A percentile compares a stretch with the other conserved stretches of the same genome.
These are phyloP conservation scores for Durusdinium trenchii DNA, from an alignment of 73 alveolate species.

Conservation along the genomic window DNA sequence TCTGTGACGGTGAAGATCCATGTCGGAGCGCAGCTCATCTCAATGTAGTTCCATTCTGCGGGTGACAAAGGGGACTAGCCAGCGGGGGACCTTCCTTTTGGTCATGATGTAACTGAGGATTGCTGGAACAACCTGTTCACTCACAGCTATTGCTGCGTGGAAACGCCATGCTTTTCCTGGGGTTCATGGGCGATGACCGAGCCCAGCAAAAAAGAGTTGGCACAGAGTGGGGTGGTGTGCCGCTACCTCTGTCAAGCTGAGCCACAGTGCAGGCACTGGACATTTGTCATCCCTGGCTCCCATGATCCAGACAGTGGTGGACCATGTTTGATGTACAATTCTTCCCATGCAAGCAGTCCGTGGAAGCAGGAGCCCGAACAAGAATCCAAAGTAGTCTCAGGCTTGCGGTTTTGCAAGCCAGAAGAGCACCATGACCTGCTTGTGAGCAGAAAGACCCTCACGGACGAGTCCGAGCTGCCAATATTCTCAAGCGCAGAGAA, in stretches of 20 bases:
- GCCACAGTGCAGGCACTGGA: background rate
- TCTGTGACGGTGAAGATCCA: background rate
- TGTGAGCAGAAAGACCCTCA: background rate
- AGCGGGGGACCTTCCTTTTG: background rate
- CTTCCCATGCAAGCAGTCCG: background rate
- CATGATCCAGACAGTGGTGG: background rate
- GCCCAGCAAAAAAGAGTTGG: background rate
- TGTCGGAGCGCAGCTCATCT: background rate
- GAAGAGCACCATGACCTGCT: no score
- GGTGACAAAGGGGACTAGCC: background rate
- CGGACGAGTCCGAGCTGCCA: background rate
- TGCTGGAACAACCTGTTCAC: constrained; percentile 58
- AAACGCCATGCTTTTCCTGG: constrained; percentile 49
- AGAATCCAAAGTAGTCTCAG: background rate
- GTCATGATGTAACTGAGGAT: background rate
- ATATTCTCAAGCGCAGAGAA: background rate
- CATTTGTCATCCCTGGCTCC: constrained; percentile 16
- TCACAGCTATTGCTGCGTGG: constrained; percentile 66
- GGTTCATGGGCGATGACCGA: background rate
- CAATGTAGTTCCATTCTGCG: background rate
- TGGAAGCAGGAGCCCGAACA: background rate
- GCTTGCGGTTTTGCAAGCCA: constrained; percentile 12
- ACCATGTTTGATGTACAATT: constrained; percentile 21
- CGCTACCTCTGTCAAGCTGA: constrained; percentile 41
- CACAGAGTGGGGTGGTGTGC: constrained; percentile 56